phyloP scores from a whole-genome alignment of 371 early-diverging fungal genomes.

The Choanephora cucurbitarum region DNA sequence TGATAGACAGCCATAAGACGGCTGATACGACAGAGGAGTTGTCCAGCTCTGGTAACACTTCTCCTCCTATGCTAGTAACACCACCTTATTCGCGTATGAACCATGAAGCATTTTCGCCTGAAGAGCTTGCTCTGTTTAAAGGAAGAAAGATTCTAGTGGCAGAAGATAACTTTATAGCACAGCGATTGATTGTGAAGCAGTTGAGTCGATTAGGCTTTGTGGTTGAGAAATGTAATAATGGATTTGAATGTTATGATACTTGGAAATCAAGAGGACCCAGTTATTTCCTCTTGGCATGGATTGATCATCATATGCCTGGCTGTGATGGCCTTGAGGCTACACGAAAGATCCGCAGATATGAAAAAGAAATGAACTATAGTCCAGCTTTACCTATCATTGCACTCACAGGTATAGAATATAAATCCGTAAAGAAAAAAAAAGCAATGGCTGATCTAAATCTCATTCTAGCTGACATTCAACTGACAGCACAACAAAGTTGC shows the following conservation, averaged over 20 bases:
- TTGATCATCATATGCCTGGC: constrained; percentile 55
- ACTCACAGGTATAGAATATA: constrained; percentile 46
- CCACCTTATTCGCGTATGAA: constrained; percentile 18
- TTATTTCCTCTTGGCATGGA: constrained; percentile 42
- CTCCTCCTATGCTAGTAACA: not conserved
- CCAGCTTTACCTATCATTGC: constrained; percentile 43
- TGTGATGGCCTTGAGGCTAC: constrained; percentile 52
- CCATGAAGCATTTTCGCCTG: constrained; percentile 34
- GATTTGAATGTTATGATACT: constrained; percentile 42
- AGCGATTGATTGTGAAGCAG: constrained; percentile 46
- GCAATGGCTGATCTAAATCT: not conserved
- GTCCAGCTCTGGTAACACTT: not conserved
- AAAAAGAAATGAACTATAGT: constrained; percentile 25
- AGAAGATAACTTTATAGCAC: constrained; percentile 48
- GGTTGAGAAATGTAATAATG: constrained; percentile 48
- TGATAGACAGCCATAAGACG: not conserved
- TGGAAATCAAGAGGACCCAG: constrained; percentile 42
- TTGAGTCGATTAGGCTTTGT: constrained; percentile 36
- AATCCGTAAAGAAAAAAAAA: not conserved
- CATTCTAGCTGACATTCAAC: constrained; percentile 53
- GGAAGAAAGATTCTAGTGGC: constrained; percentile 43
- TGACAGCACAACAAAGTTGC: constrained; percentile 52
- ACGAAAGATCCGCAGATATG: constrained; percentile 33
- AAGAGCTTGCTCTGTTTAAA: constrained; percentile 45
- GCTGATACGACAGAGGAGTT: not conserved